phyloP scores from a whole-genome alignment of 1,139 yeast genomes.

The Pichia norvegensis region DNA sequence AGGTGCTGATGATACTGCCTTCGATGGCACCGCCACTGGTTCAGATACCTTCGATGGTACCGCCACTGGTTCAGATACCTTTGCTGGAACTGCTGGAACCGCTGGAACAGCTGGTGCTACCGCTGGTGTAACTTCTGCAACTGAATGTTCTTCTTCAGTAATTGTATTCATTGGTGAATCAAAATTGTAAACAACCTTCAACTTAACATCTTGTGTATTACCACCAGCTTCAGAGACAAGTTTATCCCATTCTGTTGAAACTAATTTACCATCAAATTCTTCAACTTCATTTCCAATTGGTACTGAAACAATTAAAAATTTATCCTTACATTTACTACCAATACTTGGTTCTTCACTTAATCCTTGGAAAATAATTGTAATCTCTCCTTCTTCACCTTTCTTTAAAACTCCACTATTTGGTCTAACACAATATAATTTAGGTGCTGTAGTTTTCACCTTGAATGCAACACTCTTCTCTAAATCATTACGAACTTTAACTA shows the following conservation, averaged over 20 bases:
- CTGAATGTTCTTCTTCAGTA: slow-evolving; percentile 20
- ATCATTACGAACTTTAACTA: slow-evolving; percentile 61
- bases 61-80: neutral
- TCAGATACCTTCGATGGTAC: neutral
- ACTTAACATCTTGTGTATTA: slow-evolving; percentile 63
- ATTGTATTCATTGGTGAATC: slow-evolving; percentile 23
- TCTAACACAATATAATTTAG: slow-evolving; percentile 87
- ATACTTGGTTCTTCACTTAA: slow-evolving; percentile 64
- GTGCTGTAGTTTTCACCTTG: slow-evolving; percentile 98
- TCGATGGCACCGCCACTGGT: neutral
- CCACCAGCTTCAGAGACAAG: slow-evolving; percentile 58
- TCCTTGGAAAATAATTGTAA: slow-evolving; percentile 82
- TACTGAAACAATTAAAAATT: slow-evolving; percentile 80
- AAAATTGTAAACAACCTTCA: slow-evolving; percentile 60
- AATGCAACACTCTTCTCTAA: slow-evolving; percentile 54
- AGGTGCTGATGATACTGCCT: neutral
- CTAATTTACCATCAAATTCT: slow-evolving; percentile 47
- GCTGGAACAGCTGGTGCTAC: neutral
- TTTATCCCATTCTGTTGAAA: slow-evolving; percentile 65
- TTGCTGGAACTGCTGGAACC: neutral
- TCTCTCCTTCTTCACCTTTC: slow-evolving; percentile 67
- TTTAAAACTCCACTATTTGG: slow-evolving; percentile 81
- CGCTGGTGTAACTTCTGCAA: neutral
- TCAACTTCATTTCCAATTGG: slow-evolving; percentile 38
- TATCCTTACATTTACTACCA: slow-evolving; percentile 79